Evolutionary conservation across 768 basidiomycete genomes (phyloP), one percentile per base, ranked within the genome.

Genomic region (Crassisporium funariophilum): DNA sequence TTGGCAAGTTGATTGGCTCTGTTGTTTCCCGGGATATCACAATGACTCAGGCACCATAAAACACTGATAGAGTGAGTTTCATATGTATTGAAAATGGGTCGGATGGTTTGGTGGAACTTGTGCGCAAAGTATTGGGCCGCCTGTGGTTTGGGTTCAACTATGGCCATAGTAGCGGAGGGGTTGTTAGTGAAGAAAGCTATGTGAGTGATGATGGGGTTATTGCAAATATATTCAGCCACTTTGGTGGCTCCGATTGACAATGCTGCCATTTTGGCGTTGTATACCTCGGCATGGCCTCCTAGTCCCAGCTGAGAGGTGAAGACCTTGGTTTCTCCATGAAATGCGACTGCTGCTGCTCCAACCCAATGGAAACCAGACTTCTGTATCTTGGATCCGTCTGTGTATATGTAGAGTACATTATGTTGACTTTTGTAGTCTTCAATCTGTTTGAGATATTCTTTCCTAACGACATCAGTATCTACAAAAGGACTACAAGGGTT

Each of bases 161-260:
- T 57, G 22, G 60, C 36, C n/a, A 22, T 8, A 4, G 57, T 35
- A 0, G 58, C 58, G 1, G 64, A 33, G 13, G 61, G 16, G 42
- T 61, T 63, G 52, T 67, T 59, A 0, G 61, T 49, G 40, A 47
- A 67, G 37, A 64, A 49, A 46, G 53, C 43, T 15, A 66, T 44
- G 42, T 57, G 47, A 1, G 16, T 17, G 36, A 66, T 44, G 12
- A 42, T 11, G 7, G 35, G 48, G 38, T 52, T 43, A 4, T 19
- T n/a, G 19, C 22, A n/a, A 2, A 50, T 24, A 15, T 19, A 52
- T 12, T 36, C 21, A 4, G 41, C 41, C 8, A 54, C 59, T 15
- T 37, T 24, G 4, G 37, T 44, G 12, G 54, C 48, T 2, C 57
- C 57, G 20, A 50, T 47, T 20, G 39, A 36, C 0, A 66, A 59